Evolutionary conservation across 345 rosid genomes (phyloP).

Genomic region (Anacardium occidentale): DNA sequence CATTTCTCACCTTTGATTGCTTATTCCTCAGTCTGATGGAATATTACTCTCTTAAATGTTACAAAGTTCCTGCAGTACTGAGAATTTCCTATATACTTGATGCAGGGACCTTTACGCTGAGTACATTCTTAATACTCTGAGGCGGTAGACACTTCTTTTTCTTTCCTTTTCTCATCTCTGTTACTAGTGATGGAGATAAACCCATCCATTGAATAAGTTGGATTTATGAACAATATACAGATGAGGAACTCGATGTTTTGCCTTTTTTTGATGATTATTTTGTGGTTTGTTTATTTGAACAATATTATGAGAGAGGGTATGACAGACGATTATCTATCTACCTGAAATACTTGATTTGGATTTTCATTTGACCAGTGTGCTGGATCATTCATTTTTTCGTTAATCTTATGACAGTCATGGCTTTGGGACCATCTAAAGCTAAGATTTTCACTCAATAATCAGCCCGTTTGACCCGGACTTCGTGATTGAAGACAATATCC

Average conservation of each 20-base stretch:
- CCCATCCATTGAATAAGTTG: slow-evolving; percentile 16
- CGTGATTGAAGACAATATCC: not conserved
- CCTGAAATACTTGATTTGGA: slow-evolving; percentile 1
- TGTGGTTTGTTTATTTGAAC: not conserved
- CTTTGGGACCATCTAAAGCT: not conserved
- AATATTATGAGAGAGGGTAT: not conserved
- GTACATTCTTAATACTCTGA: slow-evolving; percentile 70
- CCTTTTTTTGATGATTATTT: not conserved
- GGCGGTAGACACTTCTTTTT: slow-evolving; percentile 41
- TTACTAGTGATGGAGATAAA: slow-evolving; percentile 1
- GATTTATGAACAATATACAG: not conserved
- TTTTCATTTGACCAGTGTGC: not conserved
- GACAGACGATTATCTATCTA: not conserved
- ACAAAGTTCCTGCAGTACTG: slow-evolving; percentile 1
- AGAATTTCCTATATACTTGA: slow-evolving; percentile 18
- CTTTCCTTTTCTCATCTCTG: not conserved
- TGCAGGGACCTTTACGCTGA: slow-evolving; percentile 92
- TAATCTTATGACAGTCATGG: not conserved
- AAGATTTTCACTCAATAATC: not conserved
- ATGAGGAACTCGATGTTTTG: slow-evolving; percentile 13
- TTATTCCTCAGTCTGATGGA: not conserved
- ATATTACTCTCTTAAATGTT: not conserved
- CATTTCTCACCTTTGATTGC: not conserved
- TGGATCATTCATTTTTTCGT: not conserved
- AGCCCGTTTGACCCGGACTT: not conserved